Evolutionary conservation across 345 rosid species (phyloP), one percentile per base, ranked within the genome.

Genomic region (Erucastrum elatum): DNA sequence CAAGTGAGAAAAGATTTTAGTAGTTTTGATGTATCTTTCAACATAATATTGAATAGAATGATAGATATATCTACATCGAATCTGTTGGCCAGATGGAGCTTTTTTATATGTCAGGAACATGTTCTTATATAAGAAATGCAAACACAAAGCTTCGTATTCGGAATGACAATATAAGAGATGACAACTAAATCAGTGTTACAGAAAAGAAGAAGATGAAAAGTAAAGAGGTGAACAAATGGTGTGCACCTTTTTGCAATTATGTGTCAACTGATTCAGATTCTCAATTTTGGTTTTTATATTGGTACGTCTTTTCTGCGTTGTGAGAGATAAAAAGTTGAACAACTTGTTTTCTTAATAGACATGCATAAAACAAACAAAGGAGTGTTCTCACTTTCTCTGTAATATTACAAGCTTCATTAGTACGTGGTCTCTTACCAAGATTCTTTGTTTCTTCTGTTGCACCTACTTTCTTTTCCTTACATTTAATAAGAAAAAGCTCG

Each of bases 351-450:
- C 16, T 33, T 44, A 13, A 4, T 2, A n/a, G 26, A 68, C 25
- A 61, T 21, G 21, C 21, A 21, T 21, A 21, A 21, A 21, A 21
- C 21, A 21, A 46, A 17, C 34, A 27, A 56, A 59, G 3, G 39
- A 51, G 5, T 4, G 5, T 51, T 25, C 4, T 70, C 8, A 71
- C 76, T 61, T 78, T 78, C 12, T 41, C 81, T 0, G 0, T 8
- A 0, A 21, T 4, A 11, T 25, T 41, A 41, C 61, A 67, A 56
- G 13, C 2, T 71, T 71, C 67, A 6, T 17, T 29, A 30, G 27
- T 2, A 37, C 81, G 80, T 70, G 49, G 4, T 64, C 76, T 77
- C 29, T 78, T 71, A 77, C 60, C 11, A 71, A 65, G 67, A 71
- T 4, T 78, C 61, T 39, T 71, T 1, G 2, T 30, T 31, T 41